Evolutionary conservation across 352 stramenopile species (phyloP).

Genomic region (Phytopythium chamaehyphon): DNA sequence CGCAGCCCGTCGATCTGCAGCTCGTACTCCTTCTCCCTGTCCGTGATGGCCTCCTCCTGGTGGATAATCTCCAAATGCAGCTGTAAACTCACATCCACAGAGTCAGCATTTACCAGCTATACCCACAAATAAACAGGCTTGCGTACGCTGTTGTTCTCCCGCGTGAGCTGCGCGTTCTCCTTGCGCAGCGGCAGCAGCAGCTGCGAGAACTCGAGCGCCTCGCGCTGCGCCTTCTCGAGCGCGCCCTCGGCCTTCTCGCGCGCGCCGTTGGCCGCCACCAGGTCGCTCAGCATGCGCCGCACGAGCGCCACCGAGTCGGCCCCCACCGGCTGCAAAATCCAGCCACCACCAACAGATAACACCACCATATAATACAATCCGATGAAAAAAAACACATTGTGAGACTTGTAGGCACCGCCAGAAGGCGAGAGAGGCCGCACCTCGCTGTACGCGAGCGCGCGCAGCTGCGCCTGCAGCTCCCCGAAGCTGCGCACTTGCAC

Average conservation of each 20-base stretch:
- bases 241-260: slow-evolving; percentile 31
- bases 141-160: slow-evolving; percentile 76
- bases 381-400: too few relatives aligned
- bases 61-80: slow-evolving; percentile 79
- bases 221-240: slow-evolving; percentile 50
- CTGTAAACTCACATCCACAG: slow-evolving; percentile 14
- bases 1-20: slow-evolving; percentile 59
- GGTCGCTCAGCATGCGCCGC: slow-evolving; percentile 45
- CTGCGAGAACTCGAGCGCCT: slow-evolving; percentile 63
- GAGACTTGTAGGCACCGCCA: too few relatives aligned
- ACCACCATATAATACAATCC: too few relatives aligned
- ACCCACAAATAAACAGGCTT: neutral
- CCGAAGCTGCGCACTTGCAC: slow-evolving; percentile 47
- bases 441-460: slow-evolving; percentile 55
- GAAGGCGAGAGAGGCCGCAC: slow-evolving; percentile 10
- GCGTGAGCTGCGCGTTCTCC: slow-evolving; percentile 66
- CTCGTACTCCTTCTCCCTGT: slow-evolving; percentile 61
- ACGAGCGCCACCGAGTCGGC: slow-evolving; percentile 62
- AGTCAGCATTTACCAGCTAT: too few relatives aligned
- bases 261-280: slow-evolving; percentile 27
- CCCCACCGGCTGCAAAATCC: slow-evolving; percentile 34
- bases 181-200: slow-evolving; percentile 67
- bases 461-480: slow-evolving; percentile 55
- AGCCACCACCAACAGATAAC: neutral
- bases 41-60: slow-evolving; percentile 66